phyloP scores from a whole-genome alignment of 2,329 filamentous ascomycete genomes.

The Claviceps monticola region DNA sequence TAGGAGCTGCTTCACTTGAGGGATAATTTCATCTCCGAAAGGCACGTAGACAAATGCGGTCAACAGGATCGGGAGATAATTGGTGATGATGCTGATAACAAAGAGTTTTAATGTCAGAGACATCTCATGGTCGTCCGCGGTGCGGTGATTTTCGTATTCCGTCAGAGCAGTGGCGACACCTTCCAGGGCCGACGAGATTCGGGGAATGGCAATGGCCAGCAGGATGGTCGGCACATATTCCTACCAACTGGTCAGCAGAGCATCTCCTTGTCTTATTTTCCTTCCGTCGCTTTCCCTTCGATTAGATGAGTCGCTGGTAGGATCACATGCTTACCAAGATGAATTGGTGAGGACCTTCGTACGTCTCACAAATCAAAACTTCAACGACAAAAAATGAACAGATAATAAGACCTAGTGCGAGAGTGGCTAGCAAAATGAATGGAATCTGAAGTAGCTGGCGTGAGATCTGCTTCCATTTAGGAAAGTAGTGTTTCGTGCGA shows the following conservation, averaged over 20 bases:
- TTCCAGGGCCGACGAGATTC: conserved; percentile 50
- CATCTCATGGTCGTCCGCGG: conserved; percentile 51
- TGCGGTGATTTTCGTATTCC: conserved; percentile 64
- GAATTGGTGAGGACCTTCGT: conserved; percentile 53
- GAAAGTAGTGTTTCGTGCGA: conserved; percentile 46
- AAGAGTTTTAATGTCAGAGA: conserved; percentile 63
- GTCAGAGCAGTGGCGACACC: conserved; percentile 48
- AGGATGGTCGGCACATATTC: conserved; percentile 61
- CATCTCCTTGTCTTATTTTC: not conserved
- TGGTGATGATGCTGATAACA: conserved; percentile 66
- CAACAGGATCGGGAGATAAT: conserved; percentile 61
- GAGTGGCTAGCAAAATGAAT: conserved; percentile 45
- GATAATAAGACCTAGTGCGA: conserved; percentile 52
- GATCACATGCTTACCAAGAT: conserved; percentile 36
- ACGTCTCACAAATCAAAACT: conserved; percentile 61
- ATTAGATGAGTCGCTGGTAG: not conserved
- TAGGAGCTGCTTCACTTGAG: conserved; percentile 48
- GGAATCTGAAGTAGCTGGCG: conserved; percentile 57
- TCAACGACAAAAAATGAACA: conserved; percentile 58
- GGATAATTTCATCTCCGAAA: conserved; percentile 53
- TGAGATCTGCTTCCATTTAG: conserved; percentile 47
- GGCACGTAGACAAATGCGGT: conserved; percentile 72
- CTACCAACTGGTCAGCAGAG: conserved; percentile 20
- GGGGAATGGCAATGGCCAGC: conserved; percentile 51
- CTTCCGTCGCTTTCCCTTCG: not conserved